Evolutionary conservation across 2,329 filamentous ascomycete species (phyloP).

Genomic region (Fusarium scirpi): DNA sequence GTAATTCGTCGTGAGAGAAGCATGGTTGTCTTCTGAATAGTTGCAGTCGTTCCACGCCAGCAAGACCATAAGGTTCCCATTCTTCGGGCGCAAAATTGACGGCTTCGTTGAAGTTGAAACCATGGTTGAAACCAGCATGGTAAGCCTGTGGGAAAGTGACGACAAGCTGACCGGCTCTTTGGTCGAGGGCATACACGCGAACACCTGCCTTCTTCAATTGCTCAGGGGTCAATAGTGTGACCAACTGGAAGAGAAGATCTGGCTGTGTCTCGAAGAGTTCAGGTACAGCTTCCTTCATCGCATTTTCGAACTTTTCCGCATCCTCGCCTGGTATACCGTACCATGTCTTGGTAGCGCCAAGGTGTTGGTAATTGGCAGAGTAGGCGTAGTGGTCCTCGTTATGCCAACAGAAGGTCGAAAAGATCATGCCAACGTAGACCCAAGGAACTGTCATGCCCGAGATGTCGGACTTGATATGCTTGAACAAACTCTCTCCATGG

Average conservation of each 20-base stretch:
- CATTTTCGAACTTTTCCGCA: conserved; percentile 92
- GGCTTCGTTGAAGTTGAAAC: conserved; percentile 98
- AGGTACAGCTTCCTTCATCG: conserved; percentile 94
- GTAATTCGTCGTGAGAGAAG: conserved; percentile 95
- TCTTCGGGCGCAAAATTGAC: conserved; percentile 97
- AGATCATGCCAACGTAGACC: conserved; percentile 99
- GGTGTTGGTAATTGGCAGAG: conserved; percentile 98
- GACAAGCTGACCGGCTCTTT: conserved; percentile 94
- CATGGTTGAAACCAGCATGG: conserved; percentile 98
- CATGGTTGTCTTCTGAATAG: conserved; percentile 92
- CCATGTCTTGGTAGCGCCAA: conserved; percentile 98
- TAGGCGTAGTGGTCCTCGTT: conserved; percentile 99
- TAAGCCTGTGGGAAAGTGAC: conserved; percentile 98
- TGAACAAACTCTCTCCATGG: conserved; percentile 90
- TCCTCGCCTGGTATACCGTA: conserved; percentile 97
- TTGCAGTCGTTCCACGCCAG: conserved; percentile 87
- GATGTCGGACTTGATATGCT: conserved; percentile 97
- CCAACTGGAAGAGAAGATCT: conserved; percentile 94
- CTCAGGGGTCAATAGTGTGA: conserved; percentile 94
- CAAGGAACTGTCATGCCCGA: conserved; percentile 99
- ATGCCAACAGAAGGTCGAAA: conserved; percentile 99
- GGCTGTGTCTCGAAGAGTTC: conserved; percentile 98
- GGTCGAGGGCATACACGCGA: conserved; percentile 92
- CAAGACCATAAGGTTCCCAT: conserved; percentile 92
- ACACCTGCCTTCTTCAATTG: conserved; percentile 94